Conservation (phyloP, 2,329 filamentous ascomycete species). For the Penicillium vulpinum region DNA sequence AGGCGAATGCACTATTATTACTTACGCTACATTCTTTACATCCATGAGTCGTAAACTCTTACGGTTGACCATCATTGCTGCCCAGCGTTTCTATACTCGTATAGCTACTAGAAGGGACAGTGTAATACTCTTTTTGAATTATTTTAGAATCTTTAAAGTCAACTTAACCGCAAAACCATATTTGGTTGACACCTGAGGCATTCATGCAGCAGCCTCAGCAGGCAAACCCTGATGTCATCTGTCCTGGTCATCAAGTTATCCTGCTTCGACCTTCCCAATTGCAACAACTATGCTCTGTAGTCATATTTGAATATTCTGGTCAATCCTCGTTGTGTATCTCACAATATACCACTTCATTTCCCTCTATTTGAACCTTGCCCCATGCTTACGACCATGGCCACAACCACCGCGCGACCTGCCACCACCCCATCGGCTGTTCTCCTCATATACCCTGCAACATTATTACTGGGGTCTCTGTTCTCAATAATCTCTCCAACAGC, state of each 20-base stretch:
- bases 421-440: conserved; percentile 63
- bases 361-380: background rate
- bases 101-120: background rate
- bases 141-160: background rate
- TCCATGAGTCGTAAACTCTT: background rate
- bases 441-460: conserved; percentile 71
- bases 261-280: conserved; percentile 8
- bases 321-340: background rate
- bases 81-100: background rate
- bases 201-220: conserved; percentile 3
- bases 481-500: conserved; percentile 72
- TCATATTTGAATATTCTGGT: background rate
- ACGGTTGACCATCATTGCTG: background rate
- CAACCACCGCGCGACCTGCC: conserved; percentile 15
- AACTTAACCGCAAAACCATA: background rate
- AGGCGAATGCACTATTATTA: background rate
- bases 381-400: conserved; percentile 17
- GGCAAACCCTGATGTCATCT: conserved; percentile 14
- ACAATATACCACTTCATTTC: background rate
- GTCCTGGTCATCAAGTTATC: conserved; percentile 3
- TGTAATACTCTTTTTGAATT: background rate
- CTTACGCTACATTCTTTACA: background rate
- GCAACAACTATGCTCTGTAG: conserved; percentile 1
- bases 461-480: conserved; percentile 80
- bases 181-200: no score